A percentile compares a stretch with the other conserved stretches of the same genome.
These are phyloP conservation scores for Apium graveolens DNA, from an alignment of 129 eudicot species.

Conservation along the genomic window DNA sequence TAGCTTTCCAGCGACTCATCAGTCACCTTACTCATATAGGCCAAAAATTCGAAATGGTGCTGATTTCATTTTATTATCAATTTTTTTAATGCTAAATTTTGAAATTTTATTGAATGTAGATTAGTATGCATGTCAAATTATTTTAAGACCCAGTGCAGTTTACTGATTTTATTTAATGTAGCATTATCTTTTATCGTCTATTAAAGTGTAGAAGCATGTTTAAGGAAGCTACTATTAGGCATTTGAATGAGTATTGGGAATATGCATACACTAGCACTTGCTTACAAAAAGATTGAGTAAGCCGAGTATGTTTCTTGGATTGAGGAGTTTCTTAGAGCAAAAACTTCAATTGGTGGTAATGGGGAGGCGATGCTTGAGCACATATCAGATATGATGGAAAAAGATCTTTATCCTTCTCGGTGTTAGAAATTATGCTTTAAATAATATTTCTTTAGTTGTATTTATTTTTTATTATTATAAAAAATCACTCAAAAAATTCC, in stretches of 20 bases:
- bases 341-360: constrained; percentile 36
- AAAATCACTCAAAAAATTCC: too few relatives aligned
- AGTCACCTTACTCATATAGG: too few relatives aligned
- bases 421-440: too few relatives aligned
- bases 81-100: not conserved
- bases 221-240: constrained; percentile 40
- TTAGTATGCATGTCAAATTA: not conserved
- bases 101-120: not conserved
- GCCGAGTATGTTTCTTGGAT: constrained; percentile 47
- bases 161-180: constrained; percentile 17
- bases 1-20: too few relatives aligned
- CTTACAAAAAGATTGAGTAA: constrained; percentile 52
- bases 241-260: constrained; percentile 58
- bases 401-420: constrained; percentile 58
- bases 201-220: constrained; percentile 41
- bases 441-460: too few relatives aligned
- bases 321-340: constrained; percentile 50
- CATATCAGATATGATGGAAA: constrained; percentile 52
- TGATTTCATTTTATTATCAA: not conserved
- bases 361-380: constrained; percentile 48
- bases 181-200: constrained; percentile 57
- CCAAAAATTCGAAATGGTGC: too few relatives aligned
- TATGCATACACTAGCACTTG: constrained; percentile 58
- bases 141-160: constrained; percentile 2
- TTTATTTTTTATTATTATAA: too few relatives aligned